Conservation (phyloP, 139 green algal species). For the Chlorella sorokiniana region DNA sequence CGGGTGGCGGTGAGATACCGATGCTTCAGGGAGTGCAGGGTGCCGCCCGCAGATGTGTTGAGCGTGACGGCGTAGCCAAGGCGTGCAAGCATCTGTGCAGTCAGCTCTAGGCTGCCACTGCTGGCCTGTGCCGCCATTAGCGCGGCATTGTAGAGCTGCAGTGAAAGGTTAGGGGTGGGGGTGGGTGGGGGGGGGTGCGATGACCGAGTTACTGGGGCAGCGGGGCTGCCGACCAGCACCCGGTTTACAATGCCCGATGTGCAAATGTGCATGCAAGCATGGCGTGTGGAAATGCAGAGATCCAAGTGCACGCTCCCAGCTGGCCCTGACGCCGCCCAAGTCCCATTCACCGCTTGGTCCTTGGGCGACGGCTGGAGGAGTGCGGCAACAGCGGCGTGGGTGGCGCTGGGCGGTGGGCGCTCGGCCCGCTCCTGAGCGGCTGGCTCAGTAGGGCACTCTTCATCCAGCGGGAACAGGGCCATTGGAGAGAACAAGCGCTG, state of each 20-base stretch:
- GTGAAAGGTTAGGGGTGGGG: too few species aligned
- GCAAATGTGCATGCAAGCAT: too few species aligned
- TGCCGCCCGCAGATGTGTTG: neutral
- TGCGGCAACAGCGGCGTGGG: too few species aligned
- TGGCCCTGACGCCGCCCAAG: neutral
- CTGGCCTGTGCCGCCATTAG: neutral
- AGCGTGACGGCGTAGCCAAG: neutral
- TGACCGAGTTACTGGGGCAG: neutral
- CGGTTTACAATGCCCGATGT: too few species aligned
- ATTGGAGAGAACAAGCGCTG: too few species aligned
- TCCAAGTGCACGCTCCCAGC: too few species aligned
- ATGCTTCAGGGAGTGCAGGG: constrained; percentile 21
- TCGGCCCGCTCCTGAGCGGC: too few species aligned
- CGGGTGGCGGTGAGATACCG: constrained; percentile 11
- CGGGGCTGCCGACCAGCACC: too few species aligned
- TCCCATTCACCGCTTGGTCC: neutral
- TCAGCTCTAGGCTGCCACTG: neutral
- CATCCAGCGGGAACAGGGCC: too few species aligned
- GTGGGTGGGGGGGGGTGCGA: neutral
- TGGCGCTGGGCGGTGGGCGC: neutral
- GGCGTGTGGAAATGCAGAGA: too few species aligned
- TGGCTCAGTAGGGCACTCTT: too few species aligned
- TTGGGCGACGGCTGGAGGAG: neutral
- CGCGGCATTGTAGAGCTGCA: constrained; percentile 9
- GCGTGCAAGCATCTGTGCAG: neutral